A percentile compares a stretch with the other conserved stretches of the same genome.
phyloP scores from a whole-genome alignment of 441 rosid species.

The Raphanus hybrid region DNA sequence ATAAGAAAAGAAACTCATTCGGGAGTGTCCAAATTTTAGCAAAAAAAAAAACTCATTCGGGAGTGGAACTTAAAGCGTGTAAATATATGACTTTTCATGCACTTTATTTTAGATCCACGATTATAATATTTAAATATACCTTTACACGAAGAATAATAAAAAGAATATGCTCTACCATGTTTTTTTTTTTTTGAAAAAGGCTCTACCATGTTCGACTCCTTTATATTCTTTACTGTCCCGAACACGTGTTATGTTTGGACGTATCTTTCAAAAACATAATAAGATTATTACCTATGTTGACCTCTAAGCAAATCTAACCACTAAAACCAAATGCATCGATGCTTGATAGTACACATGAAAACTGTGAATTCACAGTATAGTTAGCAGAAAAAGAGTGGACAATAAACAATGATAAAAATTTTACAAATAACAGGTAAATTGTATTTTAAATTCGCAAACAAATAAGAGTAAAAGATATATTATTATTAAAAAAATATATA shows the following conservation, averaged over 20 bases:
- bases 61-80: conserved; percentile 25
- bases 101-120: conserved; percentile 21
- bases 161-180: conserved; percentile 41
- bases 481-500: neutral
- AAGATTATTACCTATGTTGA: neutral
- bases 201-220: conserved; percentile 32
- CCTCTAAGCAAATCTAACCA: conserved; percentile 33
- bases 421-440: neutral
- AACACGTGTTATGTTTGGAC: conserved; percentile 41
- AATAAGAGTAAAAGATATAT: neutral
- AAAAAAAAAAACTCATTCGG: conserved; percentile 9
- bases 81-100: conserved; percentile 5
- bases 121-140: neutral
- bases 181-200: conserved; percentile 9
- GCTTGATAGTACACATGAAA: neutral
- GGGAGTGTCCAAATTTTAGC: neutral
- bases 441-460: neutral
- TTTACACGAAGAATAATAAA: conserved; percentile 28
- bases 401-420: conserved; percentile 20
- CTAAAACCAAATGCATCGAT: conserved; percentile 13
- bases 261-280: conserved; percentile 27
- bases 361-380: conserved; percentile 3
- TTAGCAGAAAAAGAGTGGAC: neutral
- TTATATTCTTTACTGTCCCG: conserved; percentile 28
- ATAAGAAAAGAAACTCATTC: conserved; percentile 12